phyloP scores from a whole-genome alignment of 148 eudicot species.

The Heliamphora exappendiculata region DNA sequence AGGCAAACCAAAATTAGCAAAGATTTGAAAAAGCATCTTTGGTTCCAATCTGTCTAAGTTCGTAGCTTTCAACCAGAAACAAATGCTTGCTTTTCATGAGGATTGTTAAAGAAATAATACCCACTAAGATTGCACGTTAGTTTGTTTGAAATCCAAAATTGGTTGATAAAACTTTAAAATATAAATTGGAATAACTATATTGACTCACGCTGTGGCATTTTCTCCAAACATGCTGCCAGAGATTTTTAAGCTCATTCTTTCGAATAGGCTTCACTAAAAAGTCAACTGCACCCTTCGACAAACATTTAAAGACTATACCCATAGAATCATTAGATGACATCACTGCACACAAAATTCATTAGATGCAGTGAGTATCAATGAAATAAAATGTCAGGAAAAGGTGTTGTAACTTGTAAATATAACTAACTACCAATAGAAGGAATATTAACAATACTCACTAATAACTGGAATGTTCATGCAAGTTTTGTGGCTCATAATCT shows the following conservation, averaged over 20 bases:
- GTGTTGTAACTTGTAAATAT: not conserved
- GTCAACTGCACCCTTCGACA: constrained; percentile 80
- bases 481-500: constrained; percentile 73
- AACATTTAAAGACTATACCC: constrained; percentile 73
- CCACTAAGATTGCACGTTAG: not conserved
- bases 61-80: not conserved
- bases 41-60: not conserved
- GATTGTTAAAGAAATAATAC: not conserved
- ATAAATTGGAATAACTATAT: constrained; percentile 2
- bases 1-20: constrained; percentile 1
- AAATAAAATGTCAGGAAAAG: constrained; percentile 1
- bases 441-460: constrained; percentile 48
- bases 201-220: constrained; percentile 69
- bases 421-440: constrained; percentile 8
- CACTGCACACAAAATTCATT: constrained; percentile 57
- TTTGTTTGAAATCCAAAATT: not conserved
- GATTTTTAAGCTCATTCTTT: constrained; percentile 74
- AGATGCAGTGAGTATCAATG: constrained; percentile 26
- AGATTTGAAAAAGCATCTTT: not conserved
- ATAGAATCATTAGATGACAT: constrained; percentile 80
- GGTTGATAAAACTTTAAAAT: not conserved
- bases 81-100: not conserved
- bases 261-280: constrained; percentile 80
- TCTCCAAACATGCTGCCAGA: constrained; percentile 95
- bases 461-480: constrained; percentile 80